Conservation (phyloP, 202 grass and related monocot genomes). For the Saccharum hybrid region DNA sequence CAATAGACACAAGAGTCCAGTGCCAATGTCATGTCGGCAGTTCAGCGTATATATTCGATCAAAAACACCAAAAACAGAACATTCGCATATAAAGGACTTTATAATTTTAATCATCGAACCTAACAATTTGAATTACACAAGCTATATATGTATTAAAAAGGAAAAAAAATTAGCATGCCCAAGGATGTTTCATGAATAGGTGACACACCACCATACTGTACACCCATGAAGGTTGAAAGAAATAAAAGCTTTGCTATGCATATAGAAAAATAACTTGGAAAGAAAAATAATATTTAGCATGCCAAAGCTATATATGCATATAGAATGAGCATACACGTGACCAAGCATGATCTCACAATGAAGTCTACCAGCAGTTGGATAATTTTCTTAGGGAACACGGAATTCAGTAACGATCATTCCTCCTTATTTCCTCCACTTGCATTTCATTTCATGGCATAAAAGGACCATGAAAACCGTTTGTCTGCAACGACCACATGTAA, state of each 20-base stretch:
- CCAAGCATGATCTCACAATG: background rate
- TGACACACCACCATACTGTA: too few species aligned
- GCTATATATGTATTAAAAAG: background rate
- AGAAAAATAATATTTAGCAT: too few species aligned
- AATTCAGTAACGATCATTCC: background rate
- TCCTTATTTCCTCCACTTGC: background rate
- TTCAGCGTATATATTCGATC: background rate
- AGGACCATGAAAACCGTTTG: background rate
- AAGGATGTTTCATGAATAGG: background rate
- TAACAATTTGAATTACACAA: background rate
- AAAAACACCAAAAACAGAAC: background rate
- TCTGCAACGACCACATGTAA: background rate
- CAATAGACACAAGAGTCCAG: background rate
- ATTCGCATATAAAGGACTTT: background rate
- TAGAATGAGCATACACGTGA: background rate
- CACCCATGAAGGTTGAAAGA: too few species aligned
- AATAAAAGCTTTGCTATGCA: too few species aligned
- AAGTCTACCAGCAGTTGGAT: background rate
- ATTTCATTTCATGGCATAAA: background rate
- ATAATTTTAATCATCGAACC: background rate
- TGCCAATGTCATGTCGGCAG: background rate
- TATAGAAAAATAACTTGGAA: too few species aligned
- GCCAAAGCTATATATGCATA: too few species aligned
- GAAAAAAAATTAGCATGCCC: background rate
- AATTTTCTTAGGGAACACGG: background rate